Conservation (phyloP, 208 protist genomes). For the Endotrypanum monterogeii region DNA sequence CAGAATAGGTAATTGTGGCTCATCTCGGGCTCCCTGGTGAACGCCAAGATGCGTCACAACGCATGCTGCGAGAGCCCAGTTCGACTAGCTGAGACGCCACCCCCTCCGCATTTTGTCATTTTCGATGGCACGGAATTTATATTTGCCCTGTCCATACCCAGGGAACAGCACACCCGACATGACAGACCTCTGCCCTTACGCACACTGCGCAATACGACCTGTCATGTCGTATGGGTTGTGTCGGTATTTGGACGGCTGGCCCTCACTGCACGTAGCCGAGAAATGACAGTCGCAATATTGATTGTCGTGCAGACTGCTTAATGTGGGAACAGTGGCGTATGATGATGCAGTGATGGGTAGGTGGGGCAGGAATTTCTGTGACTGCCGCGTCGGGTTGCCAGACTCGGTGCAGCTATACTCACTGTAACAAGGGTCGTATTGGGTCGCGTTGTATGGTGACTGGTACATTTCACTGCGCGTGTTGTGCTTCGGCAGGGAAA, state of each 20-base stretch:
- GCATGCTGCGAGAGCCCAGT: not conserved
- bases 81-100: not conserved
- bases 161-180: not conserved
- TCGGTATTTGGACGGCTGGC: slow-evolving; percentile 69
- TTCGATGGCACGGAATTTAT: not conserved
- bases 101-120: not conserved
- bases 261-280: slow-evolving; percentile 59
- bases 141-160: too few relatives aligned
- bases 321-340: not conserved
- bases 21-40: not conserved
- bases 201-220: slow-evolving; percentile 31
- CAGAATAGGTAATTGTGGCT: not conserved
- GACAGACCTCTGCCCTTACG: not conserved
- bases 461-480: slow-evolving; percentile 31
- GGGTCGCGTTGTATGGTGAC: slow-evolving; percentile 21
- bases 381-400: slow-evolving; percentile 22
- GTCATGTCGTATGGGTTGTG: slow-evolving; percentile 83
- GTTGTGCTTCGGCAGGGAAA: slow-evolving; percentile 56
- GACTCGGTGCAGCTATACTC: slow-evolving; percentile 25
- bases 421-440: slow-evolving; percentile 24
- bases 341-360: not conserved
- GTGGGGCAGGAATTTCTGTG: not conserved
- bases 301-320: slow-evolving; percentile 2
- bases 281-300: slow-evolving; percentile 48
- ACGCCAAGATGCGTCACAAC: not conserved